Evolutionary conservation across 495 filamentous ascomycete species (phyloP).

Genomic region (Trichoderma orchidacearum): DNA sequence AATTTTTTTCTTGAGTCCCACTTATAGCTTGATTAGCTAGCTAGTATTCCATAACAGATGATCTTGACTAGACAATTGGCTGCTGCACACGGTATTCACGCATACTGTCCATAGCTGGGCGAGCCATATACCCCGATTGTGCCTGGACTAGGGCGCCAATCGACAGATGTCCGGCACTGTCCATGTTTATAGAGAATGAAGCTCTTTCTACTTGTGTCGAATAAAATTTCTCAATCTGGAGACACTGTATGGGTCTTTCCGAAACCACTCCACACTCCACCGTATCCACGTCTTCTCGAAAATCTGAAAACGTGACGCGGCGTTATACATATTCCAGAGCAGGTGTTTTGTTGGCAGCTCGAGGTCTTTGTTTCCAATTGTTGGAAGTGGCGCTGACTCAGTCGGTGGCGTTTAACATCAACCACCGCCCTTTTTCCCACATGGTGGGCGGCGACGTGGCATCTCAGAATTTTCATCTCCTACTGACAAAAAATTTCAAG

Average conservation of each 20-base stretch:
- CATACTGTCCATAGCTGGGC: too few relatives aligned
- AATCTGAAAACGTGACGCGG: not conserved
- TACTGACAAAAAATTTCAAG: not conserved
- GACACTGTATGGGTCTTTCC: not conserved
- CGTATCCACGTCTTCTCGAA: not conserved
- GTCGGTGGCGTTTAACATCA: not conserved
- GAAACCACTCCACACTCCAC: not conserved
- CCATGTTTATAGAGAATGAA: too few relatives aligned
- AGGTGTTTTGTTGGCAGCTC: not conserved
- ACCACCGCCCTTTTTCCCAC: not conserved
- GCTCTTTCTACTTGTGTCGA: too few relatives aligned
- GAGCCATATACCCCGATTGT: too few relatives aligned
- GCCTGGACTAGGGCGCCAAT: too few relatives aligned
- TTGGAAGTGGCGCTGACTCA: not conserved
- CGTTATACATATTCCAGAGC: not conserved
- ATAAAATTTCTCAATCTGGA: too few relatives aligned
- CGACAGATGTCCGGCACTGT: too few relatives aligned
- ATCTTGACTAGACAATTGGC: not conserved
- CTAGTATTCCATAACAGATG: not conserved
- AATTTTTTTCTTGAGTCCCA: not conserved
- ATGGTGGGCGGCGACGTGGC: not conserved
- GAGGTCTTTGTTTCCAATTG: not conserved
- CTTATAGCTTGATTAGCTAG: not conserved
- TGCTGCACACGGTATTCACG: not conserved
- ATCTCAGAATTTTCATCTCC: not conserved